Percentiles rank a stretch among this genome's conserved stretches.
Evolutionary conservation across 768 basidiomycete genomes (phyloP).

Genomic region (Amanita phalloides): DNA sequence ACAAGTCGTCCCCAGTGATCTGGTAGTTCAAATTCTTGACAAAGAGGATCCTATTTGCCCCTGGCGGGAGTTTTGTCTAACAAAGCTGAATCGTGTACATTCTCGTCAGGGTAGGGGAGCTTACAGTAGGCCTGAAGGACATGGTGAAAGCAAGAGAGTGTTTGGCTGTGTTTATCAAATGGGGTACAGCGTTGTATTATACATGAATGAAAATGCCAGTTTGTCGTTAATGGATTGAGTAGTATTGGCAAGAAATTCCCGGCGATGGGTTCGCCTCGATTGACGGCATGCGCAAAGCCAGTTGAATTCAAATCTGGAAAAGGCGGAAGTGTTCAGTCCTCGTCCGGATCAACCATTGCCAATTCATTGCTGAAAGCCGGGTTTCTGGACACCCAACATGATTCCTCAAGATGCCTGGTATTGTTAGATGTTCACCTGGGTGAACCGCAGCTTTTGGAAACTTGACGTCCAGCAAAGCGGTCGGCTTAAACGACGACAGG

Average conservation of each 20-base stretch:
- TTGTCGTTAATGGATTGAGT: too few relatives aligned
- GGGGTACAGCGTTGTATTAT: not conserved
- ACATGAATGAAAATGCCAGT: too few relatives aligned
- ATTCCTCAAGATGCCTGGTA: constrained; percentile 20
- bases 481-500: constrained; percentile 26
- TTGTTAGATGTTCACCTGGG: constrained; percentile 25
- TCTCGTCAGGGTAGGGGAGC: constrained; percentile 11
- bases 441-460: constrained; percentile 12
- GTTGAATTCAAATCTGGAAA: too few relatives aligned
- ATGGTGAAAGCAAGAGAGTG: constrained; percentile 21
- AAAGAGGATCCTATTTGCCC: constrained; percentile 86
- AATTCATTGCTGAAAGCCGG: too few relatives aligned
- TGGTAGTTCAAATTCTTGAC: constrained; percentile 91
- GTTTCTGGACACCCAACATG: not conserved
- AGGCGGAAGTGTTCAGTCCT: too few relatives aligned
- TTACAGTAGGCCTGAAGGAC: constrained; percentile 65
- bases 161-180: not conserved
- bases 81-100: constrained; percentile 2
- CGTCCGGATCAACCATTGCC: too few relatives aligned
- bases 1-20: constrained; percentile 88
- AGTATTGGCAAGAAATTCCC: too few relatives aligned
- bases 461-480: constrained; percentile 22
- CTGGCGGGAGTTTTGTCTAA: constrained; percentile 82
- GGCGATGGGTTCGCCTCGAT: too few relatives aligned
- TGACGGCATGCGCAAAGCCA: too few relatives aligned